Base-by-base conservation (phyloP, 1,284 basidiomycete species). In the Melampsora occidentalis region DNA sequence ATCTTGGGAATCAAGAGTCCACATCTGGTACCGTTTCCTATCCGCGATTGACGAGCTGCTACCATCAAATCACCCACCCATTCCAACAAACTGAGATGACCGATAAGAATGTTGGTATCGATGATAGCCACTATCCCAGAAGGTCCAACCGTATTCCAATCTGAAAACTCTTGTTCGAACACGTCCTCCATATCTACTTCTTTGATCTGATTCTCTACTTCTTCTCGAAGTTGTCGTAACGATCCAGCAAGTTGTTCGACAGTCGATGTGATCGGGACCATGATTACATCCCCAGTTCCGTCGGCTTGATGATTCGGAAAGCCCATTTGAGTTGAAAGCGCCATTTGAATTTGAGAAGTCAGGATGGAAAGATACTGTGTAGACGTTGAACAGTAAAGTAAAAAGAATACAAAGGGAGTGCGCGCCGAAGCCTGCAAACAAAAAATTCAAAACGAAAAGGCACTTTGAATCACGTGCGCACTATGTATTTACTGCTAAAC, bases 101-200 rank as follows among this genome's bases (percentile, higher is more conserved):
- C 22, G 28, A 69, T 69, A 57, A 69, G 68, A 57, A 69, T 69
- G 51, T 69, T 69, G 51, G 68, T 69, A 59, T 69, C 68, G 68
- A 69, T 59, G 10, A 69, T 35, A 49, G 59, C 18, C 22, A 69
- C 22, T 6, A 42, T 12, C 12, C 39, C 39, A 42, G 39, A 12
- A 42, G 39, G 39, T 42, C 12, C 39, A 42, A 42, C 39, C 39
- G 4, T 42, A 42, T 42, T 42, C 39, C 39, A 42, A 42, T 42
- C 39, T n/a, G 51, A 57, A 28, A 69, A 57, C 16, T 49, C 28
- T 35, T 69, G 49, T 33, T 69, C 68, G n/a, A 69, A 69, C 7
- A 25, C 28, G 25, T 49, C 53, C 48, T 69, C 68, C 68, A 69
- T 69, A 18, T 69, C 48, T 42, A 69, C 35, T 25, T 69, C 68